A percentile compares a stretch with the other conserved stretches of the same genome.
These are phyloP conservation scores for Komagataella kurtzmanii DNA, from an alignment of 805 yeast genomes.

Conservation along the genomic window DNA sequence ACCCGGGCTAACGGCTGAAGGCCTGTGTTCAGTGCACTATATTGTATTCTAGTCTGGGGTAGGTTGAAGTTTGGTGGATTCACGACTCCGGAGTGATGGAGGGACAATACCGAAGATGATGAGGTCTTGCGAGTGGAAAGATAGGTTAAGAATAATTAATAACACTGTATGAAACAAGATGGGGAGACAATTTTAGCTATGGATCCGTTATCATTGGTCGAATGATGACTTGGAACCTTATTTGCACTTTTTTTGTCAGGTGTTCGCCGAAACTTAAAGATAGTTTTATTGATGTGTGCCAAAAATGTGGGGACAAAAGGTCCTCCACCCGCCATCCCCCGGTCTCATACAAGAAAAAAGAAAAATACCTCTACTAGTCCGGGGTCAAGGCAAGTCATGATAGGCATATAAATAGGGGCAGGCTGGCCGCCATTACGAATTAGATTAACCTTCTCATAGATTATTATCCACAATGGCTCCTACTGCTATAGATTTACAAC, in stretches of 20 bases:
- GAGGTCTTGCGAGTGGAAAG: neutral
- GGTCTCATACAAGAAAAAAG: neutral
- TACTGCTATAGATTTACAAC: slow-evolving; percentile 21
- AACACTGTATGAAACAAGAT: neutral
- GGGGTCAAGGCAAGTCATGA: neutral
- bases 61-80: neutral
- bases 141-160: neutral
- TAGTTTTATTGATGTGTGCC: neutral
- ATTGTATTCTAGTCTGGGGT: neutral
- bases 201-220: neutral
- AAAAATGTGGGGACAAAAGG: neutral
- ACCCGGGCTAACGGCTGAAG: neutral
- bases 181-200: neutral
- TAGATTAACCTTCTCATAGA: neutral
- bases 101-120: neutral
- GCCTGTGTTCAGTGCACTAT: neutral
- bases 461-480: slow-evolving; percentile 18
- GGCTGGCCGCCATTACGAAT: neutral
- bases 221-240: neutral
- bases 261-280: neutral
- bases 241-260: neutral
- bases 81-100: neutral
- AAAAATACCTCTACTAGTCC: neutral
- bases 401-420: neutral
- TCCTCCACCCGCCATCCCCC: neutral